Evolutionary conservation across 1,284 basidiomycete species (phyloP).

Genomic region (Ganoderma multipileum): DNA sequence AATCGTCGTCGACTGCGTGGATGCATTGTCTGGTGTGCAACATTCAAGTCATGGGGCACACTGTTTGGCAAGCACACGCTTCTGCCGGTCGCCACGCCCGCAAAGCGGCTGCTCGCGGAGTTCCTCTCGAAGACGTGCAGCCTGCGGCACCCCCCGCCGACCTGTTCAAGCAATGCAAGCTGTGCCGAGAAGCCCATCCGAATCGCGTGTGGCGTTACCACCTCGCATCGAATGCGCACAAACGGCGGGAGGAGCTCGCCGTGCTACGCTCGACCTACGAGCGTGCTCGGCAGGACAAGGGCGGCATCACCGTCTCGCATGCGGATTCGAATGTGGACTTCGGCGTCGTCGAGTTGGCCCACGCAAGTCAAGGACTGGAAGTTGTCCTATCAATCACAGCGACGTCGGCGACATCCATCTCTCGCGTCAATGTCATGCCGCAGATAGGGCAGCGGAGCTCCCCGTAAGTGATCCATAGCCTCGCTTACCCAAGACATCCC

Average conservation of each 20-base stretch:
- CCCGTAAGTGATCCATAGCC: neutral
- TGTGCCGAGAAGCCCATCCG: slow-evolving; percentile 6
- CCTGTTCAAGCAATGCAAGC: slow-evolving; percentile 1
- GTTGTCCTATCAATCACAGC: slow-evolving; percentile 17
- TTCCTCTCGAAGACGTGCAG: slow-evolving; percentile 1
- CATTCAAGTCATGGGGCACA: neutral
- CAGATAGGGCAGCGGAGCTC: neutral
- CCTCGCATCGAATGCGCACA: neutral
- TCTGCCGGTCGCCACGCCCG: slow-evolving; percentile 6
- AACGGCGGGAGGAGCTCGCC: slow-evolving; percentile 3
- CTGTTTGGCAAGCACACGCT: slow-evolving; percentile 15
- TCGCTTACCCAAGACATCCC: too few relatives aligned
- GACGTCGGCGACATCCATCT: neutral
- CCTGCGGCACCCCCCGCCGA: slow-evolving; percentile 2
- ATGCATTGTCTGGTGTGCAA: slow-evolving; percentile 24
- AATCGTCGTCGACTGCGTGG: neutral
- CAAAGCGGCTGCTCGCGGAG: neutral
- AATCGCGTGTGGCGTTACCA: neutral
- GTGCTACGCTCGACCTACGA: slow-evolving; percentile 25
- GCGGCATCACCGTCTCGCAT: slow-evolving; percentile 35
- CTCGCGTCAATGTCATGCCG: neutral
- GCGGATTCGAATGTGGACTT: slow-evolving; percentile 41
- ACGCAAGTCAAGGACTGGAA: slow-evolving; percentile 35
- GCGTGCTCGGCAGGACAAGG: slow-evolving; percentile 35
- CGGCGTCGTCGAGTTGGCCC: slow-evolving; percentile 40